Percentiles rank a stretch among this genome's conserved stretches.
These are phyloP conservation scores for Malania oleifera DNA, from an alignment of 164 flowering plant genomes.

Conservation along the genomic window DNA sequence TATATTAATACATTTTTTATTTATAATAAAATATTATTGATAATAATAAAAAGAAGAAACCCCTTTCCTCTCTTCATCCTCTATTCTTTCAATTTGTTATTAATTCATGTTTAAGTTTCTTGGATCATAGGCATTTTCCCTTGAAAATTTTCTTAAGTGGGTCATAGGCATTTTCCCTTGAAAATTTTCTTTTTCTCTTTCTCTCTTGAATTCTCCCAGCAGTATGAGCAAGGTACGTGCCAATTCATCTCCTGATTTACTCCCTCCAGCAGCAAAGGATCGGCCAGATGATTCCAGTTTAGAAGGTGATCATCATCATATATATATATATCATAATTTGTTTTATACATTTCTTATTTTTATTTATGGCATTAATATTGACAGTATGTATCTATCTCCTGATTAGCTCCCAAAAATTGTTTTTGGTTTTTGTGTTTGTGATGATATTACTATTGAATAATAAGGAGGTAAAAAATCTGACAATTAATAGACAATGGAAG, in stretches of 20 bases:
- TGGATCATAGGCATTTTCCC: neutral
- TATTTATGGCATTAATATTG: neutral
- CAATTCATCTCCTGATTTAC: constrained; percentile 31
- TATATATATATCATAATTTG: neutral
- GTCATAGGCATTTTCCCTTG: neutral
- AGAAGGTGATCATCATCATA: constrained; percentile 38
- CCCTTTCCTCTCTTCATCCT: neutral
- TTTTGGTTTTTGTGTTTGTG: neutral
- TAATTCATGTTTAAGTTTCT: neutral
- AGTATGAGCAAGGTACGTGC: constrained; percentile 28
- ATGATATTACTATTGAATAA: neutral
- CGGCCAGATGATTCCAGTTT: constrained; percentile 19
- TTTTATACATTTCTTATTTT: neutral
- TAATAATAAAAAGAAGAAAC: neutral
- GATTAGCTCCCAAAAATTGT: neutral
- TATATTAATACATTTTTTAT: neutral
- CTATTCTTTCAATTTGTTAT: neutral
- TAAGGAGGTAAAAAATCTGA: no score
- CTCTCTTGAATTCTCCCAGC: neutral
- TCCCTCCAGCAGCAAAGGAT: constrained; percentile 1
- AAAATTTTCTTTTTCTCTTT: neutral
- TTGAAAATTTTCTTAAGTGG: neutral
- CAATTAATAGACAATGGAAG: no score
- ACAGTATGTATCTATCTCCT: neutral
- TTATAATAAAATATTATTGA: no score